Evolutionary conservation across 2,329 filamentous ascomycete genomes (phyloP), one percentile per base, ranked within the genome.

Genomic region (Diaporthe eres): DNA sequence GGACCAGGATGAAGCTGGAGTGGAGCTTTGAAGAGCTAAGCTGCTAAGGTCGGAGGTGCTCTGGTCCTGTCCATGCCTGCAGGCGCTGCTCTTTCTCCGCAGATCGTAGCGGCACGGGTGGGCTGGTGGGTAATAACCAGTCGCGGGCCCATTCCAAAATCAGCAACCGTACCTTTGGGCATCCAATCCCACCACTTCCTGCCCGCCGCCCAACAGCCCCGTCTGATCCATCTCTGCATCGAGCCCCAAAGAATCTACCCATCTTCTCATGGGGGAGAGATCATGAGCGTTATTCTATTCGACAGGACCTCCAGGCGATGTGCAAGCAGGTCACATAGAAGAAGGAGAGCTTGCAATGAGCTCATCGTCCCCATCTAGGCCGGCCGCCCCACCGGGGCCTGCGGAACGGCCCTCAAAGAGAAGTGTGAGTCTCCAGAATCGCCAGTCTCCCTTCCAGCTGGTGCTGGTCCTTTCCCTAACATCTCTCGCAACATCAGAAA

Each of bases 401-500:
- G 85, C 86, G 61, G 83, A 81, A 71, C 83, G 87, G 74, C 85
- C 84, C 31, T 87, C 86, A 37, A 86, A 87, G 81, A 83, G 87
- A 81, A 87, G 81, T 79, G 87, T 89, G 80, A 76, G 86, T 81
- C 76, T 34, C 22, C n/a, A 49, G 22, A 49, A 12, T 5, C 31
- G 42, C 55, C 57, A 37, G 6, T 10, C 39, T 44, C 34, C 57
- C 58, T 51, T 17, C 37, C 22, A 25, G 39, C 15, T 57, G 22
- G 37, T 58, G 61, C 9, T 19, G 28, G 37, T 22, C n/a, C 51
- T 44, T 9, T 42, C 39, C 71, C 58, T 74, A 51, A 65, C 60
- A 4, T 6, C 13, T 44, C 17, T 15, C 5, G 22, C 61, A 9
- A 68, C 78, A 78, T 81, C 81, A 93, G 91, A 92, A 95, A 89